Percentiles rank a stretch among this genome's conserved stretches.
phyloP scores from a whole-genome alignment of 2,329 filamentous ascomycete genomes.

The Sporothrix pallida region DNA sequence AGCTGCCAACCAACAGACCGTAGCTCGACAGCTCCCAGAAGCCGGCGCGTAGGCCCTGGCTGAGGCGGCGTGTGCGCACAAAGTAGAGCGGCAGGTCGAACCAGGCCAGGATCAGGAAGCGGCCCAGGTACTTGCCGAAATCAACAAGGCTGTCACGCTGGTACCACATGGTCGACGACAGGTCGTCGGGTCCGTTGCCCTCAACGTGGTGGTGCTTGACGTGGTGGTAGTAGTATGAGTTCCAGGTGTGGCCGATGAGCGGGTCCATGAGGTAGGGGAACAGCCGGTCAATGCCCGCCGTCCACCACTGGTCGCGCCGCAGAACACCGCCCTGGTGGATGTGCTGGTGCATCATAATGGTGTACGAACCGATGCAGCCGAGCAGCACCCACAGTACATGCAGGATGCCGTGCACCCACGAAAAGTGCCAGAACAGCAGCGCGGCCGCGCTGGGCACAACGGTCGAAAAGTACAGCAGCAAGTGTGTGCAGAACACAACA shows the following conservation, averaged over 20 bases:
- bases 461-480: conserved; percentile 73
- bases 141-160: conserved; percentile 71
- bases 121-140: conserved; percentile 73
- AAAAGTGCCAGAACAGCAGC: conserved; percentile 69
- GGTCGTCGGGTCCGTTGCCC: conserved; percentile 74
- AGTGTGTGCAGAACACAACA: conserved; percentile 78
- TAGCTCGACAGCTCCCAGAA: conserved; percentile 68
- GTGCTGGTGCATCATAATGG: conserved; percentile 83
- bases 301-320: conserved; percentile 51
- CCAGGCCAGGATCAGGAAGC: conserved; percentile 77
- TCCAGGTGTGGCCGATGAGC: conserved; percentile 83
- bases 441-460: conserved; percentile 69
- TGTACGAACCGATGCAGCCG: conserved; percentile 72
- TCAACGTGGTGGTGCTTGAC: conserved; percentile 87
- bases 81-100: conserved; percentile 78
- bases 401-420: conserved; percentile 68
- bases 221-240: conserved; percentile 84
- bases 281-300: conserved; percentile 59
- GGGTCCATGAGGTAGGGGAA: conserved; percentile 79
- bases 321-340: conserved; percentile 78
- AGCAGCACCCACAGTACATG: conserved; percentile 70
- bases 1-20: conserved; percentile 55
- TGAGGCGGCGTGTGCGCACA: conserved; percentile 62
- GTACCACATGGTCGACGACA: conserved; percentile 77
- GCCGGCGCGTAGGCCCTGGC: conserved; percentile 60